phyloP scores from a whole-genome alignment of 2,329 filamentous ascomycete species.

The Blumeriella jaapii region DNA sequence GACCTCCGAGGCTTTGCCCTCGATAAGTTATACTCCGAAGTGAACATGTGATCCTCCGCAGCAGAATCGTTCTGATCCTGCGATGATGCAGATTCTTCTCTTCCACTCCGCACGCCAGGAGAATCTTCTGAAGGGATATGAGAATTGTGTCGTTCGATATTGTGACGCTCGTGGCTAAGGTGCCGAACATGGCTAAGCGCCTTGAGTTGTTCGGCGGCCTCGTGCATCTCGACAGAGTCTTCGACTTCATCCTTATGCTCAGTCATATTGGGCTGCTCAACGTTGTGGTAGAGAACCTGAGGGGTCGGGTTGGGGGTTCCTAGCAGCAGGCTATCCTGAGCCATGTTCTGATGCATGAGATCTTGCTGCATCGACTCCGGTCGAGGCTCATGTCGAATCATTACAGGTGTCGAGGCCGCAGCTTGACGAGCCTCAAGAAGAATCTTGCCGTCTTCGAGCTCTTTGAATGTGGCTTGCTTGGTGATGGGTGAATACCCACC shows the following conservation, averaged over 20 bases:
- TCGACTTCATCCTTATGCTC: slow-evolving; percentile 40
- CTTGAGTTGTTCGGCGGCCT: slow-evolving; percentile 55
- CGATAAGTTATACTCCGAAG: slow-evolving; percentile 27
- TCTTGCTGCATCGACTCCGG: slow-evolving; percentile 15
- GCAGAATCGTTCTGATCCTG: slow-evolving; percentile 30
- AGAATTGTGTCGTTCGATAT: slow-evolving; percentile 25
- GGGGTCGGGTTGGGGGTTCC: slow-evolving; percentile 17
- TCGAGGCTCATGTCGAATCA: slow-evolving; percentile 33
- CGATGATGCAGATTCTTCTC: slow-evolving; percentile 33
- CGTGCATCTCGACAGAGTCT: slow-evolving; percentile 58
- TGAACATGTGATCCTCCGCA: slow-evolving; percentile 30
- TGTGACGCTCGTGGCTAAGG: slow-evolving; percentile 34
- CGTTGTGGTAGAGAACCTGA: slow-evolving; percentile 22
- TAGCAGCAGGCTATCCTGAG: slow-evolving; percentile 20
- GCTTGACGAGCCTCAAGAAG: slow-evolving; percentile 34
- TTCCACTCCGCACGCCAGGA: slow-evolving; percentile 25
- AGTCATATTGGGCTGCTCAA: slow-evolving; percentile 16
- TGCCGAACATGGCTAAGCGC: slow-evolving; percentile 52
- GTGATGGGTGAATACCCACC: slow-evolving; percentile 31
- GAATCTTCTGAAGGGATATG: slow-evolving; percentile 25
- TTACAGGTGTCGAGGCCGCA: slow-evolving; percentile 26
- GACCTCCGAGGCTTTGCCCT: slow-evolving; percentile 26
- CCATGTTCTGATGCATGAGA: slow-evolving; percentile 12
- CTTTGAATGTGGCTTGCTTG: slow-evolving; percentile 36
- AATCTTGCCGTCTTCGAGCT: slow-evolving; percentile 46